phyloP scores from a whole-genome alignment of 2,329 filamentous ascomycete species.

The Exophiala oligosperma region DNA sequence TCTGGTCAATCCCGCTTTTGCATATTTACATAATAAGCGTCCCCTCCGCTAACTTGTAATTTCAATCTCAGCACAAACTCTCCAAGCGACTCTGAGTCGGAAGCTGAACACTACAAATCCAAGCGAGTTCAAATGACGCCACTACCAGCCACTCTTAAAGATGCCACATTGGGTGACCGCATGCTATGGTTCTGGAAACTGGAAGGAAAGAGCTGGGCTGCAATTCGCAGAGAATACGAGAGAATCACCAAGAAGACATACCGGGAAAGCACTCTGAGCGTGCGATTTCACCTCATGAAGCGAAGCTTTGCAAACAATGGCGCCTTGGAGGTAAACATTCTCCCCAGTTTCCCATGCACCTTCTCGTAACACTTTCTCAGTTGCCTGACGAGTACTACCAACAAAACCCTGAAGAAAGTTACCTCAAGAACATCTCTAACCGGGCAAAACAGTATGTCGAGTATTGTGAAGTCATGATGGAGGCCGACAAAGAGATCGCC shows the following conservation, averaged over 20 bases:
- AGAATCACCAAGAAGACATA: not conserved
- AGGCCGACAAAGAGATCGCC: not conserved
- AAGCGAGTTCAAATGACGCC: not conserved
- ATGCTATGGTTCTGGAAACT: conserved; percentile 14
- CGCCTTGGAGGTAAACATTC: conserved; percentile 6
- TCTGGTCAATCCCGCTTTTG: too few species aligned
- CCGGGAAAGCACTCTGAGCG: not conserved
- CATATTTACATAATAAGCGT: too few species aligned
- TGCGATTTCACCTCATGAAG: conserved; percentile 10
- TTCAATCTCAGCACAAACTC: too few species aligned
- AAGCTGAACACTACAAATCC: not conserved
- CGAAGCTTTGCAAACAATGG: conserved; percentile 13
- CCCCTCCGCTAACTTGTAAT: too few species aligned
- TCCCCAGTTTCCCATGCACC: not conserved
- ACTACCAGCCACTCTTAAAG: not conserved
- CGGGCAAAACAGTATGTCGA: not conserved
- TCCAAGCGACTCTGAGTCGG: not conserved
- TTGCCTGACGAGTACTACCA: not conserved
- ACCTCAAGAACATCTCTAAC: not conserved
- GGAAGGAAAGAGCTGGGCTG: conserved; percentile 6
- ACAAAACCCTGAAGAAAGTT: too few species aligned
- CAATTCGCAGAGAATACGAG: conserved; percentile 7
- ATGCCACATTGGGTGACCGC: conserved; percentile 5
- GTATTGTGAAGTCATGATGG: not conserved
- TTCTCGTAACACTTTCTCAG: conserved; percentile 1